These are phyloP conservation scores for Myriosclerotinia scirpicola DNA, from an alignment of 2,329 filamentous ascomycete genomes.

Conservation along the genomic window DNA sequence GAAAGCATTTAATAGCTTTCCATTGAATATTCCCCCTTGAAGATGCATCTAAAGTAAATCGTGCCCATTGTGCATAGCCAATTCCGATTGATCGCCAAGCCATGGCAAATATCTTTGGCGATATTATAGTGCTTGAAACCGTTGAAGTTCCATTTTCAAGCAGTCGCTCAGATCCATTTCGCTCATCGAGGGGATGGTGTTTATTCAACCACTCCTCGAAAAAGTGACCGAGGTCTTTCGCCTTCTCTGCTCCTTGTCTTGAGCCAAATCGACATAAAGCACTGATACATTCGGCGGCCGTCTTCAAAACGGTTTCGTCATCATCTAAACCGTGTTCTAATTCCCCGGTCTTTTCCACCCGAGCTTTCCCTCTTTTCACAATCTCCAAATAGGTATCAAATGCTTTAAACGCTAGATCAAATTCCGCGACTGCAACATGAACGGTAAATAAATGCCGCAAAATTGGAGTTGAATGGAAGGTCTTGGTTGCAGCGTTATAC, in stretches of 20 bases:
- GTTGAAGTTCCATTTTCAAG: slow-evolving; percentile 29
- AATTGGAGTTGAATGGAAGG: slow-evolving; percentile 90
- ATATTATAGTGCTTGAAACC: slow-evolving; percentile 45
- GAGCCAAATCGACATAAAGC: slow-evolving; percentile 82
- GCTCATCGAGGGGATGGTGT: slow-evolving; percentile 41
- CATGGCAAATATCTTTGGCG: slow-evolving; percentile 62
- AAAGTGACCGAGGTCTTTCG: slow-evolving; percentile 65
- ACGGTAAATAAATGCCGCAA: slow-evolving; percentile 83
- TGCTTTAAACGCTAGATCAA: slow-evolving; percentile 85
- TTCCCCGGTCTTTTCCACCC: slow-evolving; percentile 76
- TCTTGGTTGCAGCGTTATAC: slow-evolving; percentile 88
- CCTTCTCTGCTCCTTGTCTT: slow-evolving; percentile 73
- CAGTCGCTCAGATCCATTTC: slow-evolving; percentile 24
- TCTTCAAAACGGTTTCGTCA: slow-evolving; percentile 73
- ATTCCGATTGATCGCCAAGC: slow-evolving; percentile 85
- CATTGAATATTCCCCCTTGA: slow-evolving; percentile 70
- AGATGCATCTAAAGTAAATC: slow-evolving; percentile 73
- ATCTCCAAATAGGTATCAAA: slow-evolving; percentile 92
- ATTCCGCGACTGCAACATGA: slow-evolving; percentile 84
- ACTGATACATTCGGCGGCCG: slow-evolving; percentile 75
- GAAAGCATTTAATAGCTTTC: slow-evolving; percentile 74
- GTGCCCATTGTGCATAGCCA: slow-evolving; percentile 83
- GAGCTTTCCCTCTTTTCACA: slow-evolving; percentile 78
- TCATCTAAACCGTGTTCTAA: slow-evolving; percentile 71
- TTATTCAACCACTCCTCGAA: slow-evolving; percentile 76